Evolutionary conservation across 768 basidiomycete genomes (phyloP), one percentile per base, ranked within the genome.

Genomic region (Collybia nuda): DNA sequence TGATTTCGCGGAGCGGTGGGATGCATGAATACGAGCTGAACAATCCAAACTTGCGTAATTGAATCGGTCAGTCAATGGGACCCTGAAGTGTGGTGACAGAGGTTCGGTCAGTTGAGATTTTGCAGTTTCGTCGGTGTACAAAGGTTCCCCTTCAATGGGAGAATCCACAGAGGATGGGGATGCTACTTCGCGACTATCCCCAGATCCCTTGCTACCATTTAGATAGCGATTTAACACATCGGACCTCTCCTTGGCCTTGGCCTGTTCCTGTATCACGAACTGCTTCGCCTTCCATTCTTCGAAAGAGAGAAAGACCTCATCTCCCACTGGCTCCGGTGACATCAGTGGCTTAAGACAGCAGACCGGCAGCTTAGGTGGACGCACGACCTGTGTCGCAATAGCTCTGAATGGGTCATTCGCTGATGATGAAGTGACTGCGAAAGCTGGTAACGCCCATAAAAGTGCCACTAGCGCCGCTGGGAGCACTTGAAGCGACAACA

Each of bases 41-140:
- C 97, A 99, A 66, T 98, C 96, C 51, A 86, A 64, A 45, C 84
- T 85, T 37, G 97, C 97, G 60, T 96, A 98, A 68, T 99, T 97
- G 76, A 95, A 97, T 38, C 93, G 79, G 72, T 95, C 91, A 11
- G 80, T 85, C 38, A 90, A 70, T 1, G 90, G 90, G 5, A 92
- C 82, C 17, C 80, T 79, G 62, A 87, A 85, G 57, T 85, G 82
- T 0, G 86, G 83, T 28, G 81, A 73, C 26, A 80, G 56, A 3
- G 61, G 60, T 50, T 76, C 70, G 12, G 55, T 36, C 15, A 66
- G 54, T 48, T 60, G 54, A 50, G 58, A 39, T 28, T 46, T 53
- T 43, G 58, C 46, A 37, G 50, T 46, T 26, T 57, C 51, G 38
- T 65, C 59, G 28, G 65, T 57, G 12, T 58, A 53, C 26, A 57